phyloP scores from a whole-genome alignment of 345 rosid species.

The Bruguiera sexangula region DNA sequence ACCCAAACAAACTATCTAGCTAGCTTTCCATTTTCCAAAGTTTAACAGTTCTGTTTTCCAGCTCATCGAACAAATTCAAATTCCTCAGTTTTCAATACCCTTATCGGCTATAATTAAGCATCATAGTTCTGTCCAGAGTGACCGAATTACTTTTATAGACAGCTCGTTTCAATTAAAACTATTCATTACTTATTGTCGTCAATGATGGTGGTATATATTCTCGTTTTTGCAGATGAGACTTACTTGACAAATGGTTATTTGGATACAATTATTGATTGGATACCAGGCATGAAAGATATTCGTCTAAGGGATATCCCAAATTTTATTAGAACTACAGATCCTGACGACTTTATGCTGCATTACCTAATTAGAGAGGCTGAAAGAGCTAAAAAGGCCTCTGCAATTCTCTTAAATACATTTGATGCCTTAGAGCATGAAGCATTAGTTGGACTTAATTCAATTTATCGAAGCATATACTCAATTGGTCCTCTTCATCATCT shows the following conservation, averaged over 20 bases:
- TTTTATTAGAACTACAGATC: constrained; percentile 18
- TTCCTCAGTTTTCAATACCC: too few species aligned
- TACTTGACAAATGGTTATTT: constrained; percentile 14
- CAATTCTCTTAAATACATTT: constrained; percentile 15
- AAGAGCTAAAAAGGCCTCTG: constrained; percentile 10
- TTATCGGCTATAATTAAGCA: too few species aligned
- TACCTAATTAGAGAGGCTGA: not conserved
- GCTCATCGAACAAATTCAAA: too few species aligned
- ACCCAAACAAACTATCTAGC: too few species aligned
- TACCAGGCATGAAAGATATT: constrained; percentile 17
- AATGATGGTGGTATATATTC: too few species aligned
- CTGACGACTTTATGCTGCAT: constrained; percentile 2
- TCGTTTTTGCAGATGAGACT: constrained; percentile 12
- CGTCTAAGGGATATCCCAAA: constrained; percentile 14
- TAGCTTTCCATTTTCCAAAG: too few species aligned
- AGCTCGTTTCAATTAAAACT: too few species aligned
- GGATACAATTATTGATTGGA: constrained; percentile 17
- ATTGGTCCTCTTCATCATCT: constrained; percentile 14
- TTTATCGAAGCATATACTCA: constrained; percentile 11
- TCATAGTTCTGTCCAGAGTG: too few species aligned
- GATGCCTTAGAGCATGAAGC: constrained; percentile 7
- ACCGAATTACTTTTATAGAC: too few species aligned
- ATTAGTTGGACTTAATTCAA: not conserved
- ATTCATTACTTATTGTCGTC: too few species aligned
- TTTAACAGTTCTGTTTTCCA: too few species aligned